Evolutionary conservation across 2,329 filamentous ascomycete species (phyloP), one percentile per base, ranked within the genome.

Genomic region (Aspergillus cejpii): DNA sequence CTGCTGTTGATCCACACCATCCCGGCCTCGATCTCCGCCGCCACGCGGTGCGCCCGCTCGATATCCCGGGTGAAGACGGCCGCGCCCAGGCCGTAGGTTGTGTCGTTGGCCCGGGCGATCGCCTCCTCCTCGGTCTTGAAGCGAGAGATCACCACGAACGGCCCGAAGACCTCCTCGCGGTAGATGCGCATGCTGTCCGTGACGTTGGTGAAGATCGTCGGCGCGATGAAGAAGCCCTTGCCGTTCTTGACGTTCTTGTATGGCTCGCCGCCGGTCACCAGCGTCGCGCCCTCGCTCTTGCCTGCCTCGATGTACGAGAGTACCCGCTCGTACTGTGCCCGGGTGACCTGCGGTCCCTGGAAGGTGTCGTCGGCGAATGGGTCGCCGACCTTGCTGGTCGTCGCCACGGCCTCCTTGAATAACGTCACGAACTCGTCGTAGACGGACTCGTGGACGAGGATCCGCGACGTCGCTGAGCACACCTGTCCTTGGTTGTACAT

Each of bases 1-100:
- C 74, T 75, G 54, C 72, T 77, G 55, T 86, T 86, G 59, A 86
- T 77, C 70, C 81, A 84, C 3, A 86, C 81, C 75, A 84, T 84
- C 23, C 83, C 83, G 10, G 79, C 76, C 62, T 85, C 80, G 37
- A 87, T 70, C 37, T 72, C 69, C 2, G 72, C 66, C 2, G 74
- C 69, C 2, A 79, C 64, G 1, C 76, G 71, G 58, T 79, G 75
- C 2, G 80, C 83, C 52, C 76, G 77, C 55, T 77, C 77, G 55
- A 86, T 78, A 58, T 85, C 77, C 53, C 77, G 70, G 0, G 62
- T 65, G 54, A 65, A 65, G 23, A 65, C 27, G n/a, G 62, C 62
- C 11, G 62, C 62, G 6, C 62, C 62, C 6, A 65, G 54, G 26
- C 62, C 62, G 42, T 64, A 65, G 15, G 61, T 62, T 15, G 61